These are phyloP conservation scores for Suillus cothurnatus DNA, from an alignment of 768 basidiomycete genomes.

Conservation along the genomic window DNA sequence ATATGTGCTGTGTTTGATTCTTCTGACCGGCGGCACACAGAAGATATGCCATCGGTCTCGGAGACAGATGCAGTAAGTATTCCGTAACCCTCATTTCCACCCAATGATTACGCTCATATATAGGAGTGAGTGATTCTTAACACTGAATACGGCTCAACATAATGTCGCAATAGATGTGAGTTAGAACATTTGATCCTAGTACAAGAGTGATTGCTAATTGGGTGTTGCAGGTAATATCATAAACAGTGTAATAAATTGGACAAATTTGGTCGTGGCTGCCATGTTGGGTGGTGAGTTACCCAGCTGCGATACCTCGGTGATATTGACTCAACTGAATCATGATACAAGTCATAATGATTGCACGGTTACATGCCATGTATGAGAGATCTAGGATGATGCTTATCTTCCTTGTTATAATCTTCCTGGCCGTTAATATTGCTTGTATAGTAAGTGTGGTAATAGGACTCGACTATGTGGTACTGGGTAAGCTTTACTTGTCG, in stretches of 20 bases:
- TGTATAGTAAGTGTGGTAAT: neutral
- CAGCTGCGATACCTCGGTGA: neutral
- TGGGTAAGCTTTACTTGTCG: neutral
- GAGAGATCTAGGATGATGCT: neutral
- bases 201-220: neutral
- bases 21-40: neutral
- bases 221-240: neutral
- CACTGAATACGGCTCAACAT: neutral
- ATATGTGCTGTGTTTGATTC: neutral
- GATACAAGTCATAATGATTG: neutral
- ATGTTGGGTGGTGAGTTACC: neutral
- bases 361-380: neutral
- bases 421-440: no score
- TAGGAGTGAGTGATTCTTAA: neutral
- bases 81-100: no score
- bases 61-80: neutral
- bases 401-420: neutral
- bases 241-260: neutral
- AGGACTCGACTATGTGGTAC: rapidly evolving
- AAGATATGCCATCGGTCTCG: neutral
- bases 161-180: neutral
- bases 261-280: neutral
- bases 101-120: neutral
- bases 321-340: neutral
- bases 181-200: neutral